Conservation (phyloP, 2,329 filamentous ascomycete species). For the Zarea fungicola region DNA sequence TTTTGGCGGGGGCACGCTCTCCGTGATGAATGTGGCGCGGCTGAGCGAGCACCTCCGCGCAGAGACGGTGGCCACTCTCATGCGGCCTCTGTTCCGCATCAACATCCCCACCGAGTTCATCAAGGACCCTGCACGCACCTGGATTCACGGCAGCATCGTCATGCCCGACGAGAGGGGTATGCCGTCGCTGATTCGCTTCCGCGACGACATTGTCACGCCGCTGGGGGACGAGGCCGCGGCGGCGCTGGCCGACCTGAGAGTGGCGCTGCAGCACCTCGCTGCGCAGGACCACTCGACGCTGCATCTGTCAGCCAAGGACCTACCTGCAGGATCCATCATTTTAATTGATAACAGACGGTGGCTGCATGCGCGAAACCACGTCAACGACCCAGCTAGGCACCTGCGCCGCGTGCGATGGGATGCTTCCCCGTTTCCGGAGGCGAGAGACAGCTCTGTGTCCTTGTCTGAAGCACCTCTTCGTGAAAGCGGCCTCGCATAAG, state of each 20-base stretch:
- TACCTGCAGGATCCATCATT: slow-evolving; percentile 25
- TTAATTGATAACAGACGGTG: slow-evolving; percentile 28
- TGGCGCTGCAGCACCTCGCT: slow-evolving; percentile 15
- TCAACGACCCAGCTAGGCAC: slow-evolving; percentile 30
- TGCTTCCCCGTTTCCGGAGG: slow-evolving; percentile 21
- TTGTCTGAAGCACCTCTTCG: no score
- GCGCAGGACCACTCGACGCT: slow-evolving; percentile 14
- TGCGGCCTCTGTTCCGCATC: slow-evolving; percentile 27
- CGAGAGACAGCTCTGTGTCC: not conserved
- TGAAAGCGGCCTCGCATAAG: no score
- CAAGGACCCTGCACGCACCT: slow-evolving; percentile 18
- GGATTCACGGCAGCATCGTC: slow-evolving; percentile 23
- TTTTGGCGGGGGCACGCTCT: slow-evolving; percentile 35
- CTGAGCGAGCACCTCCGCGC: slow-evolving; percentile 23
- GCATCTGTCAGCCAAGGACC: slow-evolving; percentile 22
- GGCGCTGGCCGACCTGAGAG: slow-evolving; percentile 24
- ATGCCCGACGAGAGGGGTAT: not conserved
- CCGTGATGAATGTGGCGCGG: slow-evolving; percentile 29
- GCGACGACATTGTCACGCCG: slow-evolving; percentile 27
- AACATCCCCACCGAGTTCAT: slow-evolving; percentile 30
- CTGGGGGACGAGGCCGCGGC: slow-evolving; percentile 18
- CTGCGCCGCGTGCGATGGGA: slow-evolving; percentile 32
- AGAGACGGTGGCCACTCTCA: slow-evolving; percentile 19
- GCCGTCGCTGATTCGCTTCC: slow-evolving; percentile 24
- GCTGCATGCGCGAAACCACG: slow-evolving; percentile 28